A percentile compares a stretch with the other conserved stretches of the same genome.
Evolutionary conservation across 176 grass and related monocot species (phyloP).

Genomic region (Echinochloa phyllopogon): DNA sequence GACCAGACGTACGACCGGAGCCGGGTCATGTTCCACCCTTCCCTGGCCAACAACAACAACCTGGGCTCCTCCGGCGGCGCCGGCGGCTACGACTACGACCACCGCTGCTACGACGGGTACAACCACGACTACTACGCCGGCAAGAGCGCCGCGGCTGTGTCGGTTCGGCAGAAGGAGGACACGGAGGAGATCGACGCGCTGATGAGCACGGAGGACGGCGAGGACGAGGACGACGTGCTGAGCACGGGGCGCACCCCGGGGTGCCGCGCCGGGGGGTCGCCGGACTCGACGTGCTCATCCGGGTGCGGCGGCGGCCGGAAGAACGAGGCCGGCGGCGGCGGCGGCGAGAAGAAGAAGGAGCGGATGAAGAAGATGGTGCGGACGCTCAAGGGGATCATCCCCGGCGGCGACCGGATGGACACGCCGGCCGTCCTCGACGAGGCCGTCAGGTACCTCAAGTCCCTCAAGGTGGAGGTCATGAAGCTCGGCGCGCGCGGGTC

Average conservation of each 20-base stretch:
- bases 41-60: constrained; percentile 63
- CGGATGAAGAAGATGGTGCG: constrained; percentile 96
- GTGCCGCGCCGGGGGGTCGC: constrained; percentile 58
- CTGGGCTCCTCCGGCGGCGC: constrained; percentile 31
- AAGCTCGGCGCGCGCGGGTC: constrained; percentile 57
- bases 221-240: constrained; percentile 86
- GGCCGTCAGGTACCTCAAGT: constrained; percentile 86
- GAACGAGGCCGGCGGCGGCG: neutral
- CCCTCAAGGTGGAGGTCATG: constrained; percentile 89
- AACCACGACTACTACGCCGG: constrained; percentile 3
- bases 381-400: constrained; percentile 85
- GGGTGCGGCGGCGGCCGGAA: constrained; percentile 32
- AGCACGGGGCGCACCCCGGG: constrained; percentile 85
- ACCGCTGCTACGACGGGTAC: constrained; percentile 13
- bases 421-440: constrained; percentile 88
- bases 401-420: constrained; percentile 84
- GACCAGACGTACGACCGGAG: constrained; percentile 84
- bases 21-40: constrained; percentile 95
- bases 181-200: constrained; percentile 90
- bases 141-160: constrained; percentile 29
- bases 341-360: constrained; percentile 54
- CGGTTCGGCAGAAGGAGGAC: constrained; percentile 73
- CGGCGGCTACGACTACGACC: constrained; percentile 40
- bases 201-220: constrained; percentile 83
- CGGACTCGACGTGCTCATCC: constrained; percentile 86